Percentiles rank a stretch among this genome's conserved stretches.
These are phyloP conservation scores for Wallacemonas sp. DNA, from an alignment of 208 protist species.

Conservation along the genomic window DNA sequence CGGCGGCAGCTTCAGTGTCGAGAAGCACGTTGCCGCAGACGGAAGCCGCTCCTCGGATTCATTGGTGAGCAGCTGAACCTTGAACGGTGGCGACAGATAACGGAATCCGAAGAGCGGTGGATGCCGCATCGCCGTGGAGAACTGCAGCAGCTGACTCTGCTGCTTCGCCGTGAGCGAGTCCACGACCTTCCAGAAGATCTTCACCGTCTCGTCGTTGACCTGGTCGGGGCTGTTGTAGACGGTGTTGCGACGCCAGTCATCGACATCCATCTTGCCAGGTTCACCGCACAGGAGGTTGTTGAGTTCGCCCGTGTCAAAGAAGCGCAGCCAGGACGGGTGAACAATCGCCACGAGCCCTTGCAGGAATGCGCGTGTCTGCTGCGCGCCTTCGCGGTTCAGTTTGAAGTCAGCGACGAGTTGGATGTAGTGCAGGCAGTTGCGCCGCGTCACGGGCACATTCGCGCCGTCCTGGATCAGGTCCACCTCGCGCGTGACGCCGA, in stretches of 20 bases:
- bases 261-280: slow-evolving; percentile 76
- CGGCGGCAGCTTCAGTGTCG: slow-evolving; percentile 90
- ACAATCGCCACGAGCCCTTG: slow-evolving; percentile 78
- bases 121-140: slow-evolving; percentile 82
- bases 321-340: slow-evolving; percentile 51
- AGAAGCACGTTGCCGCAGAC: slow-evolving; percentile 93
- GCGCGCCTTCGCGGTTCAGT: slow-evolving; percentile 86
- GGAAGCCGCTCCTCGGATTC: slow-evolving; percentile 73
- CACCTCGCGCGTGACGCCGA: slow-evolving; percentile 69
- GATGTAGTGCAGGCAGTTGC: slow-evolving; percentile 93
- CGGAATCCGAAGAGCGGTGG: slow-evolving; percentile 93
- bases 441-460: slow-evolving; percentile 78
- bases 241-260: slow-evolving; percentile 87
- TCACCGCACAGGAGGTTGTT: slow-evolving; percentile 81
- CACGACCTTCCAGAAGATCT: slow-evolving; percentile 91
- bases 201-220: slow-evolving; percentile 43
- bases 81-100: slow-evolving; percentile 89
- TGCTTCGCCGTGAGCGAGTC: slow-evolving; percentile 65
- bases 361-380: slow-evolving; percentile 85
- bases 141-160: slow-evolving; percentile 85
- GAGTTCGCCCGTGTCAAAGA: slow-evolving; percentile 91
- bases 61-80: slow-evolving; percentile 63
- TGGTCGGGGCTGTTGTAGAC: slow-evolving; percentile 80
- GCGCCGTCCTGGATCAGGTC: slow-evolving; percentile 81
- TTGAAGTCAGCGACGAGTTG: slow-evolving; percentile 92